Base-by-base conservation (phyloP, 495 filamentous ascomycete genomes). In the Letharia columbiana region DNA sequence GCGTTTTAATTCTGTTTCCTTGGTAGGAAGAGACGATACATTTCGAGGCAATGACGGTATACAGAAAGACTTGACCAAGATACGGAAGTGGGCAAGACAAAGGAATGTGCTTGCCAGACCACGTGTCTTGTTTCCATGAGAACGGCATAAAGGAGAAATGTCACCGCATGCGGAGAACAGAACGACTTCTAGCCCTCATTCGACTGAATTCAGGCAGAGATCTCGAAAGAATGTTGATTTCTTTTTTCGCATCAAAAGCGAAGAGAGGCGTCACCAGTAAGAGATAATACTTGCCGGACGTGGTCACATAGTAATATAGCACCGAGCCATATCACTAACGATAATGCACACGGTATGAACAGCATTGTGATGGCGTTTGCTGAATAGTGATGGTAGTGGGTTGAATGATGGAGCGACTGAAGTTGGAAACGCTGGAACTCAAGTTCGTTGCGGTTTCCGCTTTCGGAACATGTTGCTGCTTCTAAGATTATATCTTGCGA, bases 51-150 rank as follows among this genome's bases (percentile, higher is more conserved):
- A 57, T 57, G 54, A 57, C 54, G 54, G 54, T 58, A 58, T 60
- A 47, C 9, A 52, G 61, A 45, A 18, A 49, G 40, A 23, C n/a
- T 49, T 39, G 63, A 39, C 23, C 41, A 59, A 45, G 17, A 49
- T 37, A 50, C 61, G 20, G 13, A 23, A 39, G 31, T 59, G 56
- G 63, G 12, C 17, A 63, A 52, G 42, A 65, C 56, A 60, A 60
- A 65, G 63, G 45, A 65, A 23, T 63, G 40, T 39, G 61, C 44
- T 45, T 52, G 61, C 35, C 41, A 44, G 42, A 20, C 52, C 54
- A 57, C 54, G 54, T 57, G 54, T 33, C 39, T 57, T 20, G 54
- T 57, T 37, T 57, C 54, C 54, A 57, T 57, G 54, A 57, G 54
- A 57, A 57, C 52, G 52, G 31, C 31, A 44, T 39, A 60, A 64